These are phyloP conservation scores for Naganishia randhawae DNA, from an alignment of 768 basidiomycete species.

Conservation along the genomic window DNA sequence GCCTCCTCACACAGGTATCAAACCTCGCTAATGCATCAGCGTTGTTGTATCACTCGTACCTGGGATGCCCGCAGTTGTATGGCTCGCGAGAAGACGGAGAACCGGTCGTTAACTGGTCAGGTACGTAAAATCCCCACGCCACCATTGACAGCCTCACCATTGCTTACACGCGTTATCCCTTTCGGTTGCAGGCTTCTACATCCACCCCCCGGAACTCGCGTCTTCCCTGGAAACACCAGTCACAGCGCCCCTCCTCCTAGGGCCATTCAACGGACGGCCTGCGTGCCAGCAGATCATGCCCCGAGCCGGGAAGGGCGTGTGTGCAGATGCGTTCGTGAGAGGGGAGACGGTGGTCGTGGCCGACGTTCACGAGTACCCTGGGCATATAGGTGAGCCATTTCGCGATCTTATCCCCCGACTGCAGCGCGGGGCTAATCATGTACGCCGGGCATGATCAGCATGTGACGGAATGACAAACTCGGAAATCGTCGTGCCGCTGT, in stretches of 20 bases:
- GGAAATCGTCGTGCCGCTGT: too few species aligned
- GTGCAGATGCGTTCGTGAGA: conserved; percentile 69
- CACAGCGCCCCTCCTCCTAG: conserved; percentile 58
- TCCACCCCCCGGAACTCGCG: conserved; percentile 52
- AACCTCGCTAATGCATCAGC: conserved; percentile 81
- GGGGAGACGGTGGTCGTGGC: conserved; percentile 63
- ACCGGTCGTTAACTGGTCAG: conserved; percentile 86
- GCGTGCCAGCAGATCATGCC: conserved; percentile 77
- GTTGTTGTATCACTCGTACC: conserved; percentile 71
- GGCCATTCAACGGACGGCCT: conserved; percentile 85
- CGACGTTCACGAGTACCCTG: conserved; percentile 76
- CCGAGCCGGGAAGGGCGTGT: conserved; percentile 69
- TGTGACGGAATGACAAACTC: conserved; percentile 52
- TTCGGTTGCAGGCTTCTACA: conserved; percentile 70
- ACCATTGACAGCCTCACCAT: not conserved
- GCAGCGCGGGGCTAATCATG: not conserved
- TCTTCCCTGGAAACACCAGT: conserved; percentile 15
- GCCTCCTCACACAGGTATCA: conserved; percentile 59
- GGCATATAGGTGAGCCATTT: conserved; percentile 66
- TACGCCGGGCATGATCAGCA: conserved; percentile 44
- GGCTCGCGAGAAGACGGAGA: conserved; percentile 55
- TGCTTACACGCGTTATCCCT: not conserved
- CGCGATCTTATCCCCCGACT: not conserved
- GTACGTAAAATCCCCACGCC: conserved; percentile 54
- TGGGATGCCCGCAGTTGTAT: conserved; percentile 62